These are phyloP conservation scores for Turritis glabra DNA, from an alignment of 345 rosid species.

Conservation along the genomic window DNA sequence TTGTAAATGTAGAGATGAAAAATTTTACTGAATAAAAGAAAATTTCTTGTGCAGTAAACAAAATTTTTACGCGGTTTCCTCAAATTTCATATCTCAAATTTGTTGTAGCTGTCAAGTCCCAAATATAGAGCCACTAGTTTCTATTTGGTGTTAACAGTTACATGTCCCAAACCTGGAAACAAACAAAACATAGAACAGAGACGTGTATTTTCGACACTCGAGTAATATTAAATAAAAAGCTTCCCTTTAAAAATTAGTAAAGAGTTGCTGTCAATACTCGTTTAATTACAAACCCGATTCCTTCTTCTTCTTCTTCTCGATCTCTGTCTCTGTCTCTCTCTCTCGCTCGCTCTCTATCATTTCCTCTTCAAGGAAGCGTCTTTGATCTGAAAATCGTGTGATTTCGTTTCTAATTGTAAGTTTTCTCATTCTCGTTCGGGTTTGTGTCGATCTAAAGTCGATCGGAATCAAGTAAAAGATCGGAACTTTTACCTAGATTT, in stretches of 20 bases:
- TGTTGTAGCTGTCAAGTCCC: background rate
- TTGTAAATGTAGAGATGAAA: background rate
- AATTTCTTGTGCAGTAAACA: no score
- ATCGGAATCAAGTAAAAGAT: background rate
- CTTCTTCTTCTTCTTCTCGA: background rate
- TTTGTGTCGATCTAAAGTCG: background rate
- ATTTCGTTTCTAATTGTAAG: slow-evolving; percentile 17
- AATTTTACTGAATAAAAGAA: background rate
- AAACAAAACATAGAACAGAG: background rate
- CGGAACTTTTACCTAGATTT: background rate
- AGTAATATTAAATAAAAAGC: background rate
- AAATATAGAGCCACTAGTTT: background rate
- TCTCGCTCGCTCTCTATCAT: slow-evolving; percentile 7
- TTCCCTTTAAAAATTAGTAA: background rate
- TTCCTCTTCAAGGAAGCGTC: slow-evolving; percentile 3
- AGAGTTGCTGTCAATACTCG: slow-evolving; percentile 11
- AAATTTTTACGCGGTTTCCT: background rate
- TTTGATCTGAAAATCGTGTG: slow-evolving; percentile 18
- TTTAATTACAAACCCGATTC: background rate
- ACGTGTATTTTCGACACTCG: background rate
- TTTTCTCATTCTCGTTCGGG: background rate
- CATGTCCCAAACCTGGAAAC: slow-evolving; percentile 32
- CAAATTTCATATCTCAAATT: background rate
- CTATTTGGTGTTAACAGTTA: background rate
- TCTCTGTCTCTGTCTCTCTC: background rate